Base-by-base conservation (phyloP, 306 rosid genomes). In the Fragaria vesca region DNA sequence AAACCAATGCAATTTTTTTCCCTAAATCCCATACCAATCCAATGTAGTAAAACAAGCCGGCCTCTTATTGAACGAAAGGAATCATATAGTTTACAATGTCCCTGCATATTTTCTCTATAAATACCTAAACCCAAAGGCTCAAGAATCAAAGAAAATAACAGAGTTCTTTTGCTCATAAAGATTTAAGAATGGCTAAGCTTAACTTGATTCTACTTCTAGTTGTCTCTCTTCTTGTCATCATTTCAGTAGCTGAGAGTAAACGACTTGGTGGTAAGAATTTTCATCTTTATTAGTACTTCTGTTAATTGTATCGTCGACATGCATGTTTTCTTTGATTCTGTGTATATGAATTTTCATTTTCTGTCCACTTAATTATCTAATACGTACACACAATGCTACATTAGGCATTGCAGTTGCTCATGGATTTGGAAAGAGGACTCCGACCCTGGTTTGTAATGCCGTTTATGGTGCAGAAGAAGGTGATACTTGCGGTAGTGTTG, bases 401-500 rank as follows among this genome's bases (percentile, higher is more conserved):
- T 51, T 13, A 62, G 18, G 57, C 13, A 28, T 28, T 8, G 67
- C 67, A 61, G 67, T 61, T 30, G 40, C 11, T 2, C 46, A 8
- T 42, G 10, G 20, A 5, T 21, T 61, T 61, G 38, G 18, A 28
- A 61, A 13, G 67, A 28, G 9, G 17, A 30, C 67, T 28, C 18
- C 18, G 7, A 61, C 17, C 67, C 38, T 61, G 20, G 24, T 9
- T 15, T 66, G 70, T 6, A 18, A 66, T 36, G n/a, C 70, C 2
- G 74, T 70, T 70, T 70, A 47, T 47, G 74, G 58, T 21, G 74
- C 57, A 70, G 42, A 26, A 38, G 58, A 50, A 45, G 74, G 74
- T 26, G 74, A 70, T 24, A 70, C 74, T 70, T 70, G 74, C 58
- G 18, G 12, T 26, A 26, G 13, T 21, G 55, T 70, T 13, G n/a